These are phyloP conservation scores for Nematocida minor DNA, from an alignment of 371 early-diverging fungal species.

Conservation along the genomic window DNA sequence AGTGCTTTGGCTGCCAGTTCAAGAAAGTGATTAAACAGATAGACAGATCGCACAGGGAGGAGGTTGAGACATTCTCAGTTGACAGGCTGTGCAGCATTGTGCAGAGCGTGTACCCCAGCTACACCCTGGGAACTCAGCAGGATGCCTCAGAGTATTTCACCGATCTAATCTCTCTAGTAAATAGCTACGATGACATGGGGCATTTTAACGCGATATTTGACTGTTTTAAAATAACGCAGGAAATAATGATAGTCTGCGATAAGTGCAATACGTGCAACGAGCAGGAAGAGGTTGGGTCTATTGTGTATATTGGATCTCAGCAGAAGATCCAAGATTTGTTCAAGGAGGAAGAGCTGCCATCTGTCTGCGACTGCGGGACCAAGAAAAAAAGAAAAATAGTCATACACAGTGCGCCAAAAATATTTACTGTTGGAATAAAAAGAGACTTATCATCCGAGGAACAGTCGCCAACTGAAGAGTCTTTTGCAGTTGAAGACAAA, in stretches of 20 bases:
- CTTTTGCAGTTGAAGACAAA: not conserved
- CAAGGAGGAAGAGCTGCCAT: not conserved
- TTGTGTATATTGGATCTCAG: not conserved
- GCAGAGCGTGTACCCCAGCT: slow-evolving; percentile 46
- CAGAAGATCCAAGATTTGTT: not conserved
- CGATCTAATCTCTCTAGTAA: slow-evolving; percentile 30
- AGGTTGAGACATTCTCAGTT: not conserved
- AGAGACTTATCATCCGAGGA: not conserved
- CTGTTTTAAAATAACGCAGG: slow-evolving; percentile 26
- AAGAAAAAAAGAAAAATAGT: not conserved
- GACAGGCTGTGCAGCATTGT: slow-evolving; percentile 26
- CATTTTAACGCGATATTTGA: slow-evolving; percentile 33
- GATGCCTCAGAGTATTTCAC: slow-evolving; percentile 61
- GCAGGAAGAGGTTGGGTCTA: not conserved
- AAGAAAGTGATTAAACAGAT: slow-evolving; percentile 33
- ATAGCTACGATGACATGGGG: slow-evolving; percentile 42
- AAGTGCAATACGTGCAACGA: not conserved
- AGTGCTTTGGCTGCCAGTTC: slow-evolving; percentile 63
- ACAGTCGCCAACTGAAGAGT: not conserved
- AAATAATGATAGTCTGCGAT: not conserved
- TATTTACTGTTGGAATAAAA: slow-evolving; percentile 7
- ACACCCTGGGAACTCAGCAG: slow-evolving; percentile 52
- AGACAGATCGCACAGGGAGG: not conserved
- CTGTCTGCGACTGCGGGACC: slow-evolving; percentile 2
- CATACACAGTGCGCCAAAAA: not conserved